Evolutionary conservation across 176 grass and related monocot genomes (phyloP).

Genomic region (Thalia dealbata): DNA sequence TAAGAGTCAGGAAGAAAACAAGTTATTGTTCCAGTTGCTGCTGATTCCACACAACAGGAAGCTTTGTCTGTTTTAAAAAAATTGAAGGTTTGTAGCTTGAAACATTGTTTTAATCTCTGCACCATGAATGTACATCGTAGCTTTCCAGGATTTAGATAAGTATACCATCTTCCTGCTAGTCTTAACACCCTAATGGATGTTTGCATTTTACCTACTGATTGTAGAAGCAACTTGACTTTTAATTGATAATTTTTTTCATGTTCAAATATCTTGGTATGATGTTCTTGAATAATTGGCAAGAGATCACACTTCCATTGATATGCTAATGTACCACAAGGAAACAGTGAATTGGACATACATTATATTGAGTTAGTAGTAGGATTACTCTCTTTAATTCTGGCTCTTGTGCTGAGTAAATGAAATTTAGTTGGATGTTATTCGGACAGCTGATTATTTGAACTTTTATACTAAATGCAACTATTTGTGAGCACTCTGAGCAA

Average conservation of each 20-base stretch:
- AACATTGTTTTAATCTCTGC: not conserved
- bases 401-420: too few relatives aligned
- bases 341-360: too few relatives aligned
- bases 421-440: too few relatives aligned
- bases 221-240: not conserved
- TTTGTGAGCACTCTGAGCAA: not conserved
- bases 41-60: slow-evolving; percentile 63
- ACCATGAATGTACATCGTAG: not conserved
- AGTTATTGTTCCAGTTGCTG: slow-evolving; percentile 36
- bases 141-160: not conserved
- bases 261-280: too few relatives aligned
- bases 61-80: slow-evolving; percentile 81
- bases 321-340: too few relatives aligned
- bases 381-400: too few relatives aligned
- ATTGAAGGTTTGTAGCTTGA: slow-evolving; percentile 44
- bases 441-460: not conserved
- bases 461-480: not conserved
- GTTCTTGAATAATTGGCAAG: too few relatives aligned
- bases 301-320: too few relatives aligned
- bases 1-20: slow-evolving; percentile 5
- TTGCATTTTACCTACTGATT: not conserved
- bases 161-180: not conserved
- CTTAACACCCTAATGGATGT: not conserved
- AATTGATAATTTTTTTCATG: too few relatives aligned
- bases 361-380: too few relatives aligned